These are phyloP conservation scores for Jackrogersella minutella DNA, from an alignment of 495 filamentous ascomycete genomes.

Conservation along the genomic window DNA sequence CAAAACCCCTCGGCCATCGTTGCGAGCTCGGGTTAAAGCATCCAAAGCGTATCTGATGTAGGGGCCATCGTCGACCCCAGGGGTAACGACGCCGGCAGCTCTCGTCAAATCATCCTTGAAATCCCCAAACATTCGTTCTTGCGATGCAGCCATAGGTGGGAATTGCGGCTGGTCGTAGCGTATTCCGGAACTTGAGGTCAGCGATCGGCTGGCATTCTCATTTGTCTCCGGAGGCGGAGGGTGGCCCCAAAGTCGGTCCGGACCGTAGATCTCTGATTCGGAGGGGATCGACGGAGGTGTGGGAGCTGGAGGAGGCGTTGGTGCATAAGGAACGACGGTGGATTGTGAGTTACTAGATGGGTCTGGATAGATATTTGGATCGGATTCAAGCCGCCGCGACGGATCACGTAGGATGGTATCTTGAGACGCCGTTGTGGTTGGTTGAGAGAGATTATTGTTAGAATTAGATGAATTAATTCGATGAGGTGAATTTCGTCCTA, in stretches of 20 bases:
- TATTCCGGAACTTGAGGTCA: slow-evolving; percentile 32
- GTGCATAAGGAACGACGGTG: slow-evolving; percentile 46
- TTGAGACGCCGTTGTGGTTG: slow-evolving; percentile 27
- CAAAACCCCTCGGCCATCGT: slow-evolving; percentile 42
- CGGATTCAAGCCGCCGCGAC: slow-evolving; percentile 18
- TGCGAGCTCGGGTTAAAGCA: slow-evolving; percentile 50
- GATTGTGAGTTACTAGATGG: slow-evolving; percentile 34
- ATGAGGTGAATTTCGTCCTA: slow-evolving; percentile 21
- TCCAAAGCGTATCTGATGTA: slow-evolving; percentile 60
- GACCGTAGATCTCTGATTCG: slow-evolving; percentile 48
- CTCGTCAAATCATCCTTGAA: slow-evolving; percentile 55
- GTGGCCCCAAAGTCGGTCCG: slow-evolving; percentile 45
- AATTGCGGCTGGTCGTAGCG: slow-evolving; percentile 46
- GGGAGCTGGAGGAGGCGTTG: slow-evolving; percentile 42
- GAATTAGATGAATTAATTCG: slow-evolving; percentile 7
- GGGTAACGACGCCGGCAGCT: slow-evolving; percentile 55
- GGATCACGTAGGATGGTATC: slow-evolving; percentile 32
- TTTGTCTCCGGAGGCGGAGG: slow-evolving; percentile 13
- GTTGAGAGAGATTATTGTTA: not conserved
- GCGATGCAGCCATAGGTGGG: slow-evolving; percentile 41
- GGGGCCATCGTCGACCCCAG: slow-evolving; percentile 57
- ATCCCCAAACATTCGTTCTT: slow-evolving; percentile 46
- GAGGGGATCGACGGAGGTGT: slow-evolving; percentile 46
- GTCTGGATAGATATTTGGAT: not conserved
- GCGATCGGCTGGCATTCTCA: slow-evolving; percentile 36